Evolutionary conservation across 257 asterid genomes (phyloP), one percentile per base, ranked within the genome.

Genomic region (Parsonsia alboflavescens): DNA sequence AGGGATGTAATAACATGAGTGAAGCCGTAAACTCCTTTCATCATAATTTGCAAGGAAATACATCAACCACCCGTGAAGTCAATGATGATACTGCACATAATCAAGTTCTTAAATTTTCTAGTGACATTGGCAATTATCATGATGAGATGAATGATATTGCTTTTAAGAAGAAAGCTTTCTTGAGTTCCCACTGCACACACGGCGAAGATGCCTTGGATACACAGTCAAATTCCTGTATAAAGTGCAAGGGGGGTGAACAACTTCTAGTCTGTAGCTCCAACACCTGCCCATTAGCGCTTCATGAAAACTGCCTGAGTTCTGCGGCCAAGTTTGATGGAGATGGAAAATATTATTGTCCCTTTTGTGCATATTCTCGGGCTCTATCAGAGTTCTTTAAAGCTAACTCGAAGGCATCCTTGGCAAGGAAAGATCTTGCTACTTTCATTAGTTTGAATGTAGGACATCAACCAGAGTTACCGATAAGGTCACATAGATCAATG

Each of bases 321-420:
- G 84, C 80, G 48, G 78, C 78, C 46, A 76, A 71, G 75, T 86
- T 87, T 78, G 84, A 84, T 75, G 61, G 78, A 68, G 71, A 53
- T 26, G 94, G 85, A 65, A 73, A 76, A 63, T 90, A 89, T 75
- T 86, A 77, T 59, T 81, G 97, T 84, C 97, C 93, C 4, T 91
- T 91, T 81, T 93, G 98, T 86, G 86, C 90, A 71, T 89, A 87
- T 79, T 85, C 90, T 75, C 89, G 62, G 68, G 87, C 98, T 71
- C 75, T 93, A 63, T 82, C 88, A 16, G 81, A 81, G 79, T 85
- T 75, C 81, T 44, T 73, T 72, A 86, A 87, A 75, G 65, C 54
- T 67, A 88, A 87, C 90, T 77, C 73, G 70, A 82, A 81, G 70
- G 76, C 74, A 61, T 77, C 90, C 54, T 69, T 75, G 71, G 85